Evolutionary conservation across 1,284 basidiomycete genomes (phyloP), one percentile per base, ranked within the genome.

Genomic region (Ustilago vetiveriae): DNA sequence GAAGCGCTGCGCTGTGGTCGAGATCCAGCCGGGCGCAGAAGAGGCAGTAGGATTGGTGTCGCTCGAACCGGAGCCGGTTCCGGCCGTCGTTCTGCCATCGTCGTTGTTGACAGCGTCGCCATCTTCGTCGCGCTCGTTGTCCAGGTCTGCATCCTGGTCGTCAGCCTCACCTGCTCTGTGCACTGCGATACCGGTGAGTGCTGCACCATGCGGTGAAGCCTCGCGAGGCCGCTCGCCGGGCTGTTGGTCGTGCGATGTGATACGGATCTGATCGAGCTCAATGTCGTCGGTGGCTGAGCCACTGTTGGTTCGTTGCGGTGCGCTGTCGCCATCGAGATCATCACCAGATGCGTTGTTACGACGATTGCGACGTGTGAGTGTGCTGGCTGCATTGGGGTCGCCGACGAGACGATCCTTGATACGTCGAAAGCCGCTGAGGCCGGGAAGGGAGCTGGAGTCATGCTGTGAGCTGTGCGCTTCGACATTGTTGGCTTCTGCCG

Each of bases 41-140:
- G 72, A 71, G 19, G 67, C 57, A 6, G 75, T 76, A 5, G 75
- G 73, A 42, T 77, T 69, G 8, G 75, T 72, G 35, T 75, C 73
- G 56, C 63, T 70, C 17, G 72, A 74, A 21, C 51, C 53, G 8
- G 63, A 63, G 6, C 66, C 70, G 13, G 67, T 67, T 1, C 63
- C 70, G 3, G 63, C 73, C 3, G 63, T 68, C 21, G 75, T 74
- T 19, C 56, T 54, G 13, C 58, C 60, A 22, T 75, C 74, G 22
- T 75, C 73, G 16, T 37, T 45, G 16, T 40, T 52, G 10, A 30
- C 45, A 14, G 41, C 36, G 21, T 37, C 36, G 26, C 19, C 48
- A 21, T 53, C 45, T 3, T 38, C 47, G 6, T 56, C 53, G 27
- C 26, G 57, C 7, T 60, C 57, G 2, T n/a, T 41, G 3, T 4